Evolutionary conservation across 495 filamentous ascomycete species (phyloP).

Genomic region (Hypomontagnella submonticulosa): DNA sequence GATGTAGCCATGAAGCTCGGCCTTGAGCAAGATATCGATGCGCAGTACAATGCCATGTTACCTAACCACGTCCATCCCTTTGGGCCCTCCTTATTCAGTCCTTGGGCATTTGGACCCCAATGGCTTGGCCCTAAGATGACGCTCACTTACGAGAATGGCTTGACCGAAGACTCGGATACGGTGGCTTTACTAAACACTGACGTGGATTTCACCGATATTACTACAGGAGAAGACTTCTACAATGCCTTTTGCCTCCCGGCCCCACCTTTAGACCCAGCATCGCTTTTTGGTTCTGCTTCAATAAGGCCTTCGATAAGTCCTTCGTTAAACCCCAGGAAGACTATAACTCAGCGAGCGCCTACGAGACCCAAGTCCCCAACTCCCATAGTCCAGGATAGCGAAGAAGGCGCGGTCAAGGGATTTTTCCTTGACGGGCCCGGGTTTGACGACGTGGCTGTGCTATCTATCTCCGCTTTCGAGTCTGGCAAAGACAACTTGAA

Average conservation of each 20-base stretch:
- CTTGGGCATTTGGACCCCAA: slow-evolving; percentile 24
- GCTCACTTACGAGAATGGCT: slow-evolving; percentile 34
- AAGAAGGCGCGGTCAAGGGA: slow-evolving; percentile 39
- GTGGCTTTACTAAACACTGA: slow-evolving; percentile 4
- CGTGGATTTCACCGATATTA: slow-evolving; percentile 32
- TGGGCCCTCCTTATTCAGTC: slow-evolving; percentile 1
- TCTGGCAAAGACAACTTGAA: slow-evolving; percentile 23
- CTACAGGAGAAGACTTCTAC: slow-evolving; percentile 37
- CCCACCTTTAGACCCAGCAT: slow-evolving; percentile 6
- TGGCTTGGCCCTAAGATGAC: slow-evolving; percentile 40
- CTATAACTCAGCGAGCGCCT: not conserved
- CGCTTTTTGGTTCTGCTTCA: too few relatives aligned
- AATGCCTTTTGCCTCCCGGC: slow-evolving; percentile 46
- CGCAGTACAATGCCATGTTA: slow-evolving; percentile 48
- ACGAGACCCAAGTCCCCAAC: not conserved
- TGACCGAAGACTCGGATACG: slow-evolving; percentile 7
- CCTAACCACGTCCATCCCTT: slow-evolving; percentile 19
- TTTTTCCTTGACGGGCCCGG: slow-evolving; percentile 55
- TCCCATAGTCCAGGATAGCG: slow-evolving; percentile 15
- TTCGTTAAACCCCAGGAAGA: not conserved
- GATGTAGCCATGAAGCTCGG: slow-evolving; percentile 38
- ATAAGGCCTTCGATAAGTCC: not conserved
- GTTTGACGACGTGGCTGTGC: slow-evolving; percentile 55
- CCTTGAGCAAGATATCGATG: slow-evolving; percentile 47
- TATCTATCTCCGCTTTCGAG: slow-evolving; percentile 43